Evolutionary conservation across 768 basidiomycete species (phyloP), one percentile per base, ranked within the genome.

Genomic region (Rhizopogon roseolus): DNA sequence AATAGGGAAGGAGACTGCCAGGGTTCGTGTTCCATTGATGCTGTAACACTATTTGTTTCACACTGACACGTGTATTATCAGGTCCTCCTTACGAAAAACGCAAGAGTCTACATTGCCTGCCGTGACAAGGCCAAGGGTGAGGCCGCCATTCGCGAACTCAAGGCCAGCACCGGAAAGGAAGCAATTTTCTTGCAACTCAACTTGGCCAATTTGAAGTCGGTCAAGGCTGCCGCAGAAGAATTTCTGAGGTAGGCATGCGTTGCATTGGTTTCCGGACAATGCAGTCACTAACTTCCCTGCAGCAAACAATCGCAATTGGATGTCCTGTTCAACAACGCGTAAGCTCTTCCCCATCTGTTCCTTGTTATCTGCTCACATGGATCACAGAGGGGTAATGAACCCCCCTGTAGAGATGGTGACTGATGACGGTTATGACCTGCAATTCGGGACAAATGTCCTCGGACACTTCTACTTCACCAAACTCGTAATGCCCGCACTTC

Each of bases 1-100:
- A 1, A 58, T 65, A 25, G 64, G 64, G 5, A 79, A 78, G 50
- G 76, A 78, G 55, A 79, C 76, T 4, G 75, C 65, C 13, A 60
- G 66, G 38, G 65, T 60, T 43, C 22, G 6, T 36, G 22, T 13
- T 6, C 27, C 28, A 32, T 16, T 1, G 1, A 6, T 37, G 1
- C 1, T 22, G 22, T 22, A 3, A 22, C 22, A 37, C 17, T 22
- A 25, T 22, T 38, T 37, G 14, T 5, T 28, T 22, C 13, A 39
- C 34, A 22, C 36, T 37, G 22, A n/a, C 14, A 39, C 25, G 19
- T 22, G 11, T 17, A 17, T 50, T 10, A 17, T 9, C 42, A 64
- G 58, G 60, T 65, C 9, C 53, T 69, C 22, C 51, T 67, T 0
- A 52, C 59, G 16, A 67, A 69, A 50, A 62, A 62, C 25, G 68